Evolutionary conservation across 495 filamentous ascomycete genomes (phyloP), one percentile per base, ranked within the genome.

Genomic region (Aspergillus cavernicola): DNA sequence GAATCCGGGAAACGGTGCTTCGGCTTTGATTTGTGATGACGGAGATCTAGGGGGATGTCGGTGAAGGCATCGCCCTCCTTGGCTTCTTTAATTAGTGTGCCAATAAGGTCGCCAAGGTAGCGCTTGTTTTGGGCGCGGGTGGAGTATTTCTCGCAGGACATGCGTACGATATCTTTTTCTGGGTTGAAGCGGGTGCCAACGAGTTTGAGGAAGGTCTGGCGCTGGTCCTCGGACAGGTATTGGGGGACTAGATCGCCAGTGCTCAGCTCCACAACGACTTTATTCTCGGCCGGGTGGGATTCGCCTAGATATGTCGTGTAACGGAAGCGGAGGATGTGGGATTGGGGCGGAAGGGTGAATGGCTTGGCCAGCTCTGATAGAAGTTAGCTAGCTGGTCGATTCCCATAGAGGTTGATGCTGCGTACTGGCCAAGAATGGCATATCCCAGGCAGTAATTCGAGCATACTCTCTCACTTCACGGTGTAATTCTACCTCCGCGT

Each of bases 301-400:
- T 98, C 93, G 56, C 95, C 95, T 80, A 97, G 83, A 70, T 97
- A 97, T 40, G 85, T 88, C n/a, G 95, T 97, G 72, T 96, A 96
- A 62, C 93, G 85, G 79, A 97, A 98, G 56, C 93, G 86, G 44
- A 98, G 80, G 57, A 87, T 77, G 41, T 85, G 75, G 40, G 70
- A 66, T 40, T 81, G 66, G 11, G 91, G 89, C 4, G 85, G 86
- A 26, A 75, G 68, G 29, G 76, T 73, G 71, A 96, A 97, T 29
- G 88, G 84, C 68, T 86, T 87, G 43, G 88, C 86, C 35, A 95
- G 78, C 57, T 90, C 90, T 57, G 55, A 32, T 11, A 19, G 12
- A 28, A 16, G n/a, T 36, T 18, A 35, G 26, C 46, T 33, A 43
- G 41, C 31, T 22, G 3, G 24, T 18, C 41, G 16, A 26, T 16